phyloP scores from a whole-genome alignment of 1,284 basidiomycete genomes.

The Dichomitus squalens region DNA sequence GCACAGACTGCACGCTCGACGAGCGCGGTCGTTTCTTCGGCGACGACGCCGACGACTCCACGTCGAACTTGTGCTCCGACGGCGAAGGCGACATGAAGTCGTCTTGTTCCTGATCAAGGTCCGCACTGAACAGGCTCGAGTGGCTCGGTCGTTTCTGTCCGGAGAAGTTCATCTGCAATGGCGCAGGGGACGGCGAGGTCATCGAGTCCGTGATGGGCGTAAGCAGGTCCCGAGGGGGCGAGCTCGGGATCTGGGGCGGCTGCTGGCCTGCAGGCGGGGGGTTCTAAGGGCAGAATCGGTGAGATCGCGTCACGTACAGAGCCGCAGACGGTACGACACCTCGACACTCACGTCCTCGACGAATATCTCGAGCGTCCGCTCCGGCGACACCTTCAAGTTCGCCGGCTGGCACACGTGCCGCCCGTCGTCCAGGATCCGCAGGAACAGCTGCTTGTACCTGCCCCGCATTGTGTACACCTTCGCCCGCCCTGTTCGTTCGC shows the following conservation, averaged over 20 bases:
- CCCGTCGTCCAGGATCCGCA: constrained; percentile 55
- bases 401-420: constrained; percentile 34
- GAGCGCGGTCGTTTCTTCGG: constrained; percentile 16
- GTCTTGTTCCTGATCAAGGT: not conserved
- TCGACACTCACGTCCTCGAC: constrained; percentile 34
- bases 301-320: not conserved
- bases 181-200: constrained; percentile 14
- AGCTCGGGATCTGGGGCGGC: not conserved
- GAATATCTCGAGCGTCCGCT: constrained; percentile 36
- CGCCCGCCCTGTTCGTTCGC: constrained; percentile 43
- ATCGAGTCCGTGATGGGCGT: constrained; percentile 24
- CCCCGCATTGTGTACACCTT: constrained; percentile 69
- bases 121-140: constrained; percentile 17
- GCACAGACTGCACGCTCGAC: constrained; percentile 14
- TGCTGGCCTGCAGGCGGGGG: constrained; percentile 1
- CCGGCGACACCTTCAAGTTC: constrained; percentile 34
- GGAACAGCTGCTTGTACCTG: constrained; percentile 68
- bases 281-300: constrained; percentile 2
- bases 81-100: constrained; percentile 4
- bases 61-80: constrained; percentile 7
- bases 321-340: no score
- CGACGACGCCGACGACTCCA: not conserved
- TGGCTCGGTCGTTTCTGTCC: constrained; percentile 11
- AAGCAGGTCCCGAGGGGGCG: constrained; percentile 14
- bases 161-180: not conserved